Conservation (phyloP, 108 stramenopile genomes). For the Asterionellopsis glacialis region DNA sequence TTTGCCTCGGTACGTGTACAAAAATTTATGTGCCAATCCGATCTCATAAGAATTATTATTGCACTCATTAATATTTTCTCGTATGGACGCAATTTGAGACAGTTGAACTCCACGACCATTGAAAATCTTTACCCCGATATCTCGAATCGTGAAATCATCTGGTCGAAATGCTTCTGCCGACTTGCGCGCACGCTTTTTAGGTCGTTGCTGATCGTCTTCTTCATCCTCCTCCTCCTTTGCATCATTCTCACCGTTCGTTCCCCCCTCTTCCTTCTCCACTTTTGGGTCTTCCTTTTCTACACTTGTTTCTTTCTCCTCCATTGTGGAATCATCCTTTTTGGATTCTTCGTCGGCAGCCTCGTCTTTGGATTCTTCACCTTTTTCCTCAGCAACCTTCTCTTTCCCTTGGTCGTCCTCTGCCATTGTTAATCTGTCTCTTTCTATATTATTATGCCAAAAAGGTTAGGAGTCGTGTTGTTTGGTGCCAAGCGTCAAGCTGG, state of each 20-base stretch:
- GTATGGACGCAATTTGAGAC: conserved; percentile 13
- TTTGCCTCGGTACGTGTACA: conserved; percentile 15
- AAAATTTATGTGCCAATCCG: conserved; percentile 24
- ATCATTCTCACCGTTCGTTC: not conserved
- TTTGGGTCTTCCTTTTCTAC: not conserved
- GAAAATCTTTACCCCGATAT: conserved; percentile 5
- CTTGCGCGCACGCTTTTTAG: conserved; percentile 20
- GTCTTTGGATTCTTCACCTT: conserved; percentile 6
- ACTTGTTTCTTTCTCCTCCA: conserved; percentile 6
- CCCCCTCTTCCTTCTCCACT: not conserved
- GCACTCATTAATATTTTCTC: conserved; percentile 16
- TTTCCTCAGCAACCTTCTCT: conserved; percentile 6
- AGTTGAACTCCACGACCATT: conserved; percentile 33
- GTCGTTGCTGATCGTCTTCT: not conserved
- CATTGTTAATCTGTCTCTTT: too few species aligned
- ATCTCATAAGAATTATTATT: conserved; percentile 17
- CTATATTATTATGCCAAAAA: too few species aligned
- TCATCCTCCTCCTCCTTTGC: too few species aligned
- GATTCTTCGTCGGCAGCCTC: conserved; percentile 6
- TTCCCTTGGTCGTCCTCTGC: conserved; percentile 7
- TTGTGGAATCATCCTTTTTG: not conserved
- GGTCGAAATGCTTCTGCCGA: conserved; percentile 18
- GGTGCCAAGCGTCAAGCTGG: too few species aligned
- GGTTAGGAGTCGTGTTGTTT: too few species aligned
- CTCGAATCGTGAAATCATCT: conserved; percentile 29